Evolutionary conservation across 2,329 filamentous ascomycete species (phyloP).

Genomic region (Aspergillus fijiensis): DNA sequence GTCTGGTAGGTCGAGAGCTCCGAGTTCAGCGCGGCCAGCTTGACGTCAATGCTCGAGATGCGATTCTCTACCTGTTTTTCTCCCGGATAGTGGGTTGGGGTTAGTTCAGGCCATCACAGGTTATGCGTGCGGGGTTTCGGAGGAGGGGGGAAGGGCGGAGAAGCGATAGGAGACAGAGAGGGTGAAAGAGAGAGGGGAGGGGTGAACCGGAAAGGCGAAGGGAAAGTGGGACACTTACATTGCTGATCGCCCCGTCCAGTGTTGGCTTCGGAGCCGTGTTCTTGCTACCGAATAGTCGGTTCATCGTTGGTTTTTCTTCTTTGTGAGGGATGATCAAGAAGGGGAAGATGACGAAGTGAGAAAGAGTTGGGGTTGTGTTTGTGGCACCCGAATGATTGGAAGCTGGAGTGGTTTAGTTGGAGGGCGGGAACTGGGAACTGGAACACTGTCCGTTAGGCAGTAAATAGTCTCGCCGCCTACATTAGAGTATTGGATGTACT

Average conservation of each 20-base stretch:
- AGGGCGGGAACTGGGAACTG: background rate
- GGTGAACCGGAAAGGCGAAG: background rate
- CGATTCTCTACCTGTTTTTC: constrained; percentile 67
- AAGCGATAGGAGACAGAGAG: constrained; percentile 14
- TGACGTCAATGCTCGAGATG: constrained; percentile 86
- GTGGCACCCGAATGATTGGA: background rate
- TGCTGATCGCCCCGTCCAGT: constrained; percentile 76
- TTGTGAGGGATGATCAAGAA: constrained; percentile 3
- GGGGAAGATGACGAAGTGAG: background rate
- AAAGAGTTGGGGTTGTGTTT: background rate
- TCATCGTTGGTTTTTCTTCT: constrained; percentile 61
- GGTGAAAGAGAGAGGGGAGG: constrained; percentile 7
- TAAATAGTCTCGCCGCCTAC: background rate
- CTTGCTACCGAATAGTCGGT: constrained; percentile 90
- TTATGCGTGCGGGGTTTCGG: constrained; percentile 6
- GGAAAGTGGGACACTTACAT: constrained; percentile 52
- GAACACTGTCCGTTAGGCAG: background rate
- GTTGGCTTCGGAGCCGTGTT: constrained; percentile 85
- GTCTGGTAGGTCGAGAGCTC: constrained; percentile 86
- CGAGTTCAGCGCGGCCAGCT: constrained; percentile 86
- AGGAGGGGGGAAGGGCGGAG: constrained; percentile 9
- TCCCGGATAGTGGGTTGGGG: background rate
- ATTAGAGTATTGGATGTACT: background rate
- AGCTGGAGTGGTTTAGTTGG: background rate
- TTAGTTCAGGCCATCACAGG: background rate